Base-by-base conservation (phyloP, 2,329 filamentous ascomycete genomes). In the Aureobasidium musti region DNA sequence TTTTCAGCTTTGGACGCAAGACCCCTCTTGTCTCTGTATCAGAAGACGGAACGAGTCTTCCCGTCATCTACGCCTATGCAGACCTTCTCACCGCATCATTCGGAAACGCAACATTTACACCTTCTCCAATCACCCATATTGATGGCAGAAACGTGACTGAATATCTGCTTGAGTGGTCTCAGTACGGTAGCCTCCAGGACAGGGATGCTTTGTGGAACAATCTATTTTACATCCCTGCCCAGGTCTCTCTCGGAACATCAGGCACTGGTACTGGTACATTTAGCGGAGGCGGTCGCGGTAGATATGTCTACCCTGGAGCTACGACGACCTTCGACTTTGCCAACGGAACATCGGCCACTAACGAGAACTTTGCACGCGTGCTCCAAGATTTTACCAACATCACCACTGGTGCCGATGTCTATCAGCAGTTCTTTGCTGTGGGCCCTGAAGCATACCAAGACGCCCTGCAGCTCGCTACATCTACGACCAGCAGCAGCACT, bases 11-110 rank as follows among this genome's bases (percentile, higher is more conserved):
- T 71, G 80, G n/a, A n/a, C n/a, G 83, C 10, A 76, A 78, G 30
- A 73, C 83, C 71, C 77, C 80, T 60, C 71, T 89, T 0, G 84
- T 89, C 0, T 89, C 87, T 0, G 80, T 89, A 8, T 89, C 86
- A 1, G 70, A 77, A 3, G 86, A 89, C 72, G 87, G 87, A n/a
- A 74, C 79, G 21, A 80, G 83, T 63, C 73, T 86, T 13, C 87
- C 87, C 0, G 80, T 86, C 67, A 78, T 87, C 2, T 89, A 86
- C 68, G 79, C 83, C 23, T 82, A 82, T 66, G 74, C 78, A 14
- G 82, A 84, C 68, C 74, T 84, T 0, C 72, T 82, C 52, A 73
- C 77, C 23, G 75, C 77, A 30, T 77, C 75, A 7, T 74, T 80
- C 65, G 72, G 77, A 65, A 78, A 81, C 69, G 67, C 75, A 14